phyloP scores from a whole-genome alignment of 2,329 filamentous ascomycete genomes.

The Colletotrichum spaethianum region DNA sequence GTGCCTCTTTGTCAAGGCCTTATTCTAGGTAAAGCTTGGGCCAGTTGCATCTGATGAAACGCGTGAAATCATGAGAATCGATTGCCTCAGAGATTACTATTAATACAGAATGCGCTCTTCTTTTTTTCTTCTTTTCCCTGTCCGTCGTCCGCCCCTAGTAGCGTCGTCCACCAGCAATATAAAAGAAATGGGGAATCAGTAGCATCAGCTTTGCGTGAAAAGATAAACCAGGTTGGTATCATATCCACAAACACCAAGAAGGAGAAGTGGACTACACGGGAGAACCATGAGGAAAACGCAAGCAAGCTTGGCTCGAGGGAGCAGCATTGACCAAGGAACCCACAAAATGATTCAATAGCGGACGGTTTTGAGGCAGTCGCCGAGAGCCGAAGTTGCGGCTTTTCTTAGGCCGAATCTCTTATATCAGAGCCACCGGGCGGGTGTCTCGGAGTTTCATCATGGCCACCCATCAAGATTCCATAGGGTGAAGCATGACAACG shows the following conservation, averaged over 20 bases:
- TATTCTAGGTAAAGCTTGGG: not conserved
- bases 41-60: not conserved
- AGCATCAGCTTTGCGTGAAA: constrained; percentile 22
- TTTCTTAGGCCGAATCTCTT: constrained; percentile 13
- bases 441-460: constrained; percentile 27
- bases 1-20: not conserved
- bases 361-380: constrained; percentile 46
- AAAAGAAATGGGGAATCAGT: constrained; percentile 50
- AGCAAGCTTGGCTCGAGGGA: constrained; percentile 4
- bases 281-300: constrained; percentile 9
- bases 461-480: constrained; percentile 16
- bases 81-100: constrained; percentile 33
- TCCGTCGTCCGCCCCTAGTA: not conserved
- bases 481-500: not conserved
- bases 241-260: constrained; percentile 22
- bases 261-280: constrained; percentile 18
- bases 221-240: constrained; percentile 25
- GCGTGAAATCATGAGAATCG: constrained; percentile 1
- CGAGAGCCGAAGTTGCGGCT: not conserved
- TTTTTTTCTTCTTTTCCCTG: not conserved
- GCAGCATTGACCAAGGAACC: constrained; percentile 11
- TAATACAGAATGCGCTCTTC: constrained; percentile 34
- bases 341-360: constrained; percentile 21
- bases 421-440: constrained; percentile 15
- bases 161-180: constrained; percentile 9